Percentiles rank a stretch among this genome's conserved stretches.
Evolutionary conservation across 495 filamentous ascomycete species (phyloP).

Genomic region (Xylaria grammica): DNA sequence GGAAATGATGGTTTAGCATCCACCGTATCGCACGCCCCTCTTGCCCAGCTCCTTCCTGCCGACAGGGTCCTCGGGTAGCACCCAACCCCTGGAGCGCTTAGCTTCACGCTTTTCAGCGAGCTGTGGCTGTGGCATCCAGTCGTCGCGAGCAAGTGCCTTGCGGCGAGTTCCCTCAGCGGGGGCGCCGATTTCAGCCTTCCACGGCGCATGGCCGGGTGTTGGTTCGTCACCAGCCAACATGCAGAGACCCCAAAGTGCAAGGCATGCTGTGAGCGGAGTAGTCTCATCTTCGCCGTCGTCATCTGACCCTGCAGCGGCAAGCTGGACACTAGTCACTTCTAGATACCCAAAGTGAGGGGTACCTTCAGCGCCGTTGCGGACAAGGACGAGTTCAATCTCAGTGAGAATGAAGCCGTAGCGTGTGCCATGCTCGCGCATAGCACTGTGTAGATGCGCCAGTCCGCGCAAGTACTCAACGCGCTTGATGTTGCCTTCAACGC

Average conservation of each 20-base stretch:
- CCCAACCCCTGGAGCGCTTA: conserved; percentile 82
- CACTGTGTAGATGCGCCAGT: conserved; percentile 80
- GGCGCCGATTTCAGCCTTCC: conserved; percentile 79
- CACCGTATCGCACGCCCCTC: conserved; percentile 58
- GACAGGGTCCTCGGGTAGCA: conserved; percentile 74
- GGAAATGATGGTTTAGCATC: conserved; percentile 31
- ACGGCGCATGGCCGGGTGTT: conserved; percentile 67
- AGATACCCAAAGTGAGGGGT: conserved; percentile 84
- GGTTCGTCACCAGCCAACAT: conserved; percentile 82
- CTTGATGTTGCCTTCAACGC: conserved; percentile 76
- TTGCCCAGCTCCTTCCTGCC: conserved; percentile 62
- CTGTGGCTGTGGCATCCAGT: conserved; percentile 87
- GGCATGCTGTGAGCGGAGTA: conserved; percentile 60
- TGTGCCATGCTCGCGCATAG: conserved; percentile 90
- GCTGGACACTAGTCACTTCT: conserved; percentile 70
- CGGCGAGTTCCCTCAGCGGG: conserved; percentile 77
- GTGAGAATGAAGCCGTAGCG: conserved; percentile 95
- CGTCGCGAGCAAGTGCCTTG: conserved; percentile 72
- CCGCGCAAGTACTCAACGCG: conserved; percentile 85
- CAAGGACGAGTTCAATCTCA: conserved; percentile 90
- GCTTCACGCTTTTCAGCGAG: conserved; percentile 82
- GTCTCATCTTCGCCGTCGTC: conserved; percentile 43
- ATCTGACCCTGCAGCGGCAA: conserved; percentile 41
- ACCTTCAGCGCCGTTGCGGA: conserved; percentile 74
- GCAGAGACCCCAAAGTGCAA: conserved; percentile 62